Percentiles rank a stretch among this genome's conserved stretches.
phyloP scores from a whole-genome alignment of 2,329 filamentous ascomycete species.

The Hirsutella minnesotensis region DNA sequence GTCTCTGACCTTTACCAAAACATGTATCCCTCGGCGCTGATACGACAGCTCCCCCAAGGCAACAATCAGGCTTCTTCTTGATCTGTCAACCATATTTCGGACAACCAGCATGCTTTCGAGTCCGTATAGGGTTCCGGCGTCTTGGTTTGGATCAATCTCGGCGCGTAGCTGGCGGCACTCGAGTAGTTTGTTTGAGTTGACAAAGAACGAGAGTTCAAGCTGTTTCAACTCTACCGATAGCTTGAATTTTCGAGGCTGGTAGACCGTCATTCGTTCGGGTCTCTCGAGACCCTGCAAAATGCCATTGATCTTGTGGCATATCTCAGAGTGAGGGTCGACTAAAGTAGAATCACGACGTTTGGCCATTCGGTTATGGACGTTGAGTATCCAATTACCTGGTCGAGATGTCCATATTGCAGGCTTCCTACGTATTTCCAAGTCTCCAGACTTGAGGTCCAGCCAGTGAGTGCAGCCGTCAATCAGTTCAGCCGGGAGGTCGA shows the following conservation, averaged over 20 bases:
- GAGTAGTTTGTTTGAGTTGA: constrained; percentile 31
- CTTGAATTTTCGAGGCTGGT: constrained; percentile 21
- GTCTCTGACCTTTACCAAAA: constrained; percentile 10
- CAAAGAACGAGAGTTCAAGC: constrained; percentile 39
- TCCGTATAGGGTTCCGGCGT: constrained; percentile 48
- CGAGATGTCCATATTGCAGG: constrained; percentile 18
- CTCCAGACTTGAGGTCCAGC: constrained; percentile 31
- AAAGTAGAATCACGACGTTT: constrained; percentile 16
- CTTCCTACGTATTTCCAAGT: constrained; percentile 38
- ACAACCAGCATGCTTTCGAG: constrained; percentile 47
- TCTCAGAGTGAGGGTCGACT: constrained; percentile 33
- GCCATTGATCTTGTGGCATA: constrained; percentile 24
- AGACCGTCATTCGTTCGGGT: constrained; percentile 9
- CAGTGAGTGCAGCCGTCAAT: constrained; percentile 46
- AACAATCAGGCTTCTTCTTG: constrained; percentile 38
- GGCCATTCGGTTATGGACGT: constrained; percentile 12
- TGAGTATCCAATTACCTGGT: constrained; percentile 20
- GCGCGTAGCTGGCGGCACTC: constrained; percentile 35
- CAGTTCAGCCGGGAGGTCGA: constrained; percentile 39
- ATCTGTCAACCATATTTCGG: constrained; percentile 27
- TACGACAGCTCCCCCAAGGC: constrained; percentile 29
- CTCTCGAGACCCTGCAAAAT: constrained; percentile 33
- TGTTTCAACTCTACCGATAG: constrained; percentile 38
- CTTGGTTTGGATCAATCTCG: constrained; percentile 44
- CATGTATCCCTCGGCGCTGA: constrained; percentile 25